Percentiles rank a stretch among this genome's conserved stretches.
phyloP scores from a whole-genome alignment of 78 protist genomes.

The Dictyostelium purpureum region DNA sequence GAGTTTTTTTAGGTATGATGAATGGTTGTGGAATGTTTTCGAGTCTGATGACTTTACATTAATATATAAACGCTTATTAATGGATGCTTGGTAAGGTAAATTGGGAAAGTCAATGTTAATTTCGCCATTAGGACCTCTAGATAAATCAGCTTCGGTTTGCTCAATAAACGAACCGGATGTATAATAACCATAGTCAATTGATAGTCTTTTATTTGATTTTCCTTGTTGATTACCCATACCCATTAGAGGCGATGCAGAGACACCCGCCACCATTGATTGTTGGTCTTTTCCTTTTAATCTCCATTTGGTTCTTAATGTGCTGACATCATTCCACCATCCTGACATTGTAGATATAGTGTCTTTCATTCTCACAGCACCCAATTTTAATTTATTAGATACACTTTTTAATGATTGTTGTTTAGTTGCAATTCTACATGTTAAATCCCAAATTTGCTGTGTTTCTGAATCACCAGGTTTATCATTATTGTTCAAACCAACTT shows the following conservation, averaged over 20 bases:
- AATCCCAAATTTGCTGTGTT: background rate
- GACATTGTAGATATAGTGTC: slow-evolving; percentile 18
- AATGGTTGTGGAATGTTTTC: slow-evolving; percentile 39
- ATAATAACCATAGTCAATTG: slow-evolving; percentile 60
- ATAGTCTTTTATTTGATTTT: slow-evolving; percentile 6
- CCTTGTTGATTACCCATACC: background rate
- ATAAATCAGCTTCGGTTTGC: slow-evolving; percentile 55
- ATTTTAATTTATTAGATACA: background rate
- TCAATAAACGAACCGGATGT: slow-evolving; percentile 47
- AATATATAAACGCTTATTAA: slow-evolving; percentile 21
- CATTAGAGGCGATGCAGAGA: too few relatives aligned
- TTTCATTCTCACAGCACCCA: slow-evolving; percentile 55
- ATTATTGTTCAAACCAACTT: background rate
- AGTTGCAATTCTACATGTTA: background rate
- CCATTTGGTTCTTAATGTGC: slow-evolving; percentile 39
- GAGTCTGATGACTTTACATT: slow-evolving; percentile 61
- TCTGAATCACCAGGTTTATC: background rate
- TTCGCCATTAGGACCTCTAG: slow-evolving; percentile 45
- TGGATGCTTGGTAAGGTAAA: slow-evolving; percentile 23
- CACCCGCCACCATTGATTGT: background rate
- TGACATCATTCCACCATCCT: slow-evolving; percentile 57
- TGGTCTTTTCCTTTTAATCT: slow-evolving; percentile 64
- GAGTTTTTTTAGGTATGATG: slow-evolving; percentile 1
- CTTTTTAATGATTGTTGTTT: slow-evolving; percentile 14
- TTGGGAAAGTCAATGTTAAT: slow-evolving; percentile 31